Evolutionary conservation across 2,329 filamentous ascomycete genomes (phyloP).

Genomic region (Pseudogymnoascus sp.): DNA sequence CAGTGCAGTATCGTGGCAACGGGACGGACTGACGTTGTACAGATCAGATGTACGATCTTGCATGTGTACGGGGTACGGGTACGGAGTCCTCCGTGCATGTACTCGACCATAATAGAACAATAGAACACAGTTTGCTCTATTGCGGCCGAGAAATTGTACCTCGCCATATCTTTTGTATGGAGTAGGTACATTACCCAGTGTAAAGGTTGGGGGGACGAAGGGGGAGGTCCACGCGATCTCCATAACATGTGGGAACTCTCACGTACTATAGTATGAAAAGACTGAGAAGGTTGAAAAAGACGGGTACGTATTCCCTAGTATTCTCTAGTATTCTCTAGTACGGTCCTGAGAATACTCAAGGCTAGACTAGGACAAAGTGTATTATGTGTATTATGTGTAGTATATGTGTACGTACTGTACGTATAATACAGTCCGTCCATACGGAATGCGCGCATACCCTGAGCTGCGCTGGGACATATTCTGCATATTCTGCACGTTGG

Average conservation of each 20-base stretch:
- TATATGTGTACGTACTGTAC: neutral
- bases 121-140: neutral
- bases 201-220: no score
- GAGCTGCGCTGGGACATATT: no score
- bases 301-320: no score
- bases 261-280: no score
- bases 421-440: neutral
- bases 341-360: no score
- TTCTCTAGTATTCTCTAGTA: no score
- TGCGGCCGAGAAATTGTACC: neutral
- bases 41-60: neutral
- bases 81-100: neutral
- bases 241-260: no score
- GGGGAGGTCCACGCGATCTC: no score
- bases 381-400: no score
- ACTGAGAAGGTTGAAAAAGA: no score
- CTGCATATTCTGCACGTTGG: neutral
- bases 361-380: no score
- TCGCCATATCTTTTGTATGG: neutral
- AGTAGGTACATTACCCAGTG: neutral
- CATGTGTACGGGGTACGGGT: neutral
- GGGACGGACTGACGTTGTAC: neutral
- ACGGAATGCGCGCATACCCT: neutral
- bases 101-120: neutral
- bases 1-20: neutral